Evolutionary conservation across 2,329 filamentous ascomycete genomes (phyloP), one percentile per base, ranked within the genome.

Genomic region (Triangularia verruculosa): DNA sequence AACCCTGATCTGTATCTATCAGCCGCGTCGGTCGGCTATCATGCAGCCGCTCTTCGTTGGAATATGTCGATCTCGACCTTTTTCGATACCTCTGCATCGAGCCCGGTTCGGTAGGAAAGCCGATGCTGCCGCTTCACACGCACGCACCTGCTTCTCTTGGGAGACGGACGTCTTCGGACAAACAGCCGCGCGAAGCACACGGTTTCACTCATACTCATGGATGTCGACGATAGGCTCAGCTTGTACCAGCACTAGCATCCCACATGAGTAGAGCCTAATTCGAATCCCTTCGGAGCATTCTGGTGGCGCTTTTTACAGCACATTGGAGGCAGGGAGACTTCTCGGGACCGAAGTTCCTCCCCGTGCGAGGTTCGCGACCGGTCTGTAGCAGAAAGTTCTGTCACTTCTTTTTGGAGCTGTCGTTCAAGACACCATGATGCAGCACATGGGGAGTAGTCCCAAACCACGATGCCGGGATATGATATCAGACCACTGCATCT

Each of bases 51-150:
- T 39, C 20, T 56, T 24, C 53, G 28, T 34, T 47, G 39, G 39
- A 47, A 20, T 47, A 1, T 47, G 43, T 56, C 59, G 51, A 56
- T 61, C 39, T 47, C 39, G 39, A 17, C 39, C 39, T 17, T 47
- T 47, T 63, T 59, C 61, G 56, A 61, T 39, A 55, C 43, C 25
- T 27, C 27, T 43, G 43, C 32, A 47, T 47, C 27, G 47, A 32
- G 55, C 43, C 61, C 61, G 34, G 30, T 56, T 59, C 61, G 55
- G 15, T 63, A 57, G 61, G 58, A 63, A 63, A 56, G 61, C 56
- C 53, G 53, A 30, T 32, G 53, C 43, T 53, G 34, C 24, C 47
- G 43, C 53, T 59, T 52, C 30, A 59, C 61, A 63, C 61, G 20
- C 17, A 43, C 34, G 2, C 34, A 17, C 34, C 15, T 17, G 34